Percentiles rank a stretch among this genome's conserved stretches.
Conservation (phyloP, 1,284 basidiomycete species). For the Sanghuangporus sanghuang region DNA sequence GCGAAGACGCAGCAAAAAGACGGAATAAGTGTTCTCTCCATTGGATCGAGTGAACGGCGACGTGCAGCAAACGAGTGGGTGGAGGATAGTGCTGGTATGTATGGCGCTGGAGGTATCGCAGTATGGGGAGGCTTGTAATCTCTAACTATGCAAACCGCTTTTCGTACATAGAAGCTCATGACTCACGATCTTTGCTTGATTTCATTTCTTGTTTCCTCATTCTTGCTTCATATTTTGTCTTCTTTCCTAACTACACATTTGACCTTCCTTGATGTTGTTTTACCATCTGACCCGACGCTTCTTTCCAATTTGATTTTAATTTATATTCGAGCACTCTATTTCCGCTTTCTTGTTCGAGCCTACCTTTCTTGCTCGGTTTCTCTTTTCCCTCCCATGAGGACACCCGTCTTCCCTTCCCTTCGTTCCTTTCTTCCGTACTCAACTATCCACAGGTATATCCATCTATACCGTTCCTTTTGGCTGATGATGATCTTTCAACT, state of each 20-base stretch:
- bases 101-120: slow-evolving; percentile 4
- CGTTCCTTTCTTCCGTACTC: background rate
- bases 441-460: background rate
- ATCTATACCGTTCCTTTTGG: background rate
- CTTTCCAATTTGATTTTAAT: background rate
- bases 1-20: slow-evolving; percentile 24
- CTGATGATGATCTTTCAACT: background rate
- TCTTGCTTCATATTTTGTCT: background rate
- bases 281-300: background rate
- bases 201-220: background rate
- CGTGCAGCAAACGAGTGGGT: slow-evolving; percentile 16
- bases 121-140: slow-evolving; percentile 10
- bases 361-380: background rate
- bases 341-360: background rate
- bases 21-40: slow-evolving; percentile 9
- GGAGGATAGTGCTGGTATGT: slow-evolving; percentile 16
- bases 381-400: background rate
- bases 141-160: background rate
- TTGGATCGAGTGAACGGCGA: slow-evolving; percentile 2
- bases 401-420: background rate
- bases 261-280: background rate
- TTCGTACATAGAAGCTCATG: background rate
- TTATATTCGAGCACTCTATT: background rate
- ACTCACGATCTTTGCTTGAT: background rate
- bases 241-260: background rate